Evolutionary conservation across 2,329 filamentous ascomycete species (phyloP), one percentile per base, ranked within the genome.

Genomic region (Colletotrichum echinochloae): DNA sequence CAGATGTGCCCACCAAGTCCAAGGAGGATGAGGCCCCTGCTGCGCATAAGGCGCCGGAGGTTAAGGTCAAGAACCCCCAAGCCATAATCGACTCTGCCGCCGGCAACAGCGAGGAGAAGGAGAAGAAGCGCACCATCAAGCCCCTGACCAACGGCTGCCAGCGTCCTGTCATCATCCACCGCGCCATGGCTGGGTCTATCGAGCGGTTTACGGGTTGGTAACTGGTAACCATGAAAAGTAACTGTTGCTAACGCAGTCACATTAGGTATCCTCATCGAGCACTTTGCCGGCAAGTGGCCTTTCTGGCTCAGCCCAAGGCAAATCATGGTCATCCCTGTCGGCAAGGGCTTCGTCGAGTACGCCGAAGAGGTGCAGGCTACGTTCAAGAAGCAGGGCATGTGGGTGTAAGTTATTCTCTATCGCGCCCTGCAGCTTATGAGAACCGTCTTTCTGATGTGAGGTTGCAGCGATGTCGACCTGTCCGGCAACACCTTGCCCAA

Each of bases 221-320:
- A 20, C 23, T 16, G 1, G 14, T 18, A 2, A 9, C 11, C n/a
- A 12, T 28, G 23, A 23, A 28, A 3, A 14, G 20, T 14, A 16
- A n/a, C 28, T 37, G 5, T 51, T 52, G 41, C 61, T 70, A n/a
- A 73, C 56, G 4, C 12, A 12, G 16, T 86, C 88, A 80, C 83
- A 86, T 87, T 93, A 77, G 93, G 89, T 74, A 94, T 95, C 74
- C 85, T 95, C 71, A 93, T 89, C 55, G 93, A 96, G 85, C 93
- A 95, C 81, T 95, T 94, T 79, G 93, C 87, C 65, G 93, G 93
- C 76, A 94, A 94, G 83, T 96, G 93, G 93, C 93, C 93, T 1
- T 94, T 95, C 86, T 96, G 93, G 93, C 84, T 96, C 72, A 93
- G 90, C 75, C 93, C 93, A n/a, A 88, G 93, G 61, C 93, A 96